A percentile compares a stretch with the other conserved stretches of the same genome.
These are phyloP conservation scores for Borovskyia barvae DNA, from an alignment of 208 protist genomes.

Conservation along the genomic window DNA sequence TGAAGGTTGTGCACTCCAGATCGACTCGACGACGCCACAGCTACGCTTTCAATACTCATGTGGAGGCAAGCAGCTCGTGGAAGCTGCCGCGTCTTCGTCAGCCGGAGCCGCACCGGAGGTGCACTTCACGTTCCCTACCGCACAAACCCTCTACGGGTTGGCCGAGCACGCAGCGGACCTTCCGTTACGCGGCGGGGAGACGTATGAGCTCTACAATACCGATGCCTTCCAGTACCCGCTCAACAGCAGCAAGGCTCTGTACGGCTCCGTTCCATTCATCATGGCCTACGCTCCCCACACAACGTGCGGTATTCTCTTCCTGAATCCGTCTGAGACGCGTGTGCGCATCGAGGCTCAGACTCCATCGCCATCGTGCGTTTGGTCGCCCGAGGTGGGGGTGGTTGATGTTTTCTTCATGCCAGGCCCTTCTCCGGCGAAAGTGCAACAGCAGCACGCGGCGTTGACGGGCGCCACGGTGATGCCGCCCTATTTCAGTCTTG, in stretches of 20 bases:
- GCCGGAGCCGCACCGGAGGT: constrained; percentile 9
- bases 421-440: constrained; percentile 78
- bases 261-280: constrained; percentile 97
- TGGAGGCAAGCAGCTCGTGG: constrained; percentile 6
- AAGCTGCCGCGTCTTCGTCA: constrained; percentile 2
- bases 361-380: constrained; percentile 65
- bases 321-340: constrained; percentile 92
- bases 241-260: constrained; percentile 93
- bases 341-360: constrained; percentile 30
- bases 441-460: constrained; percentile 92
- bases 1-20: constrained; percentile 25
- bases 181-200: constrained; percentile 63
- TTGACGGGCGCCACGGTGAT: constrained; percentile 94
- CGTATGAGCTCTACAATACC: constrained; percentile 96
- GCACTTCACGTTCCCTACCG: constrained; percentile 48
- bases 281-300: constrained; percentile 67
- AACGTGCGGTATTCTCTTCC: constrained; percentile 91
- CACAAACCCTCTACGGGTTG: constrained; percentile 93
- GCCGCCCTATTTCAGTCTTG: constrained; percentile 96
- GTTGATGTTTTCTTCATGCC: constrained; percentile 97
- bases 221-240: constrained; percentile 98
- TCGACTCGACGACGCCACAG: background rate
- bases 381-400: constrained; percentile 92
- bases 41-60: constrained; percentile 23
- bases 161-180: constrained; percentile 95